Evolutionary conservation across 805 yeast genomes (phyloP).

Genomic region (Kluyveromyces nonfermentans): DNA sequence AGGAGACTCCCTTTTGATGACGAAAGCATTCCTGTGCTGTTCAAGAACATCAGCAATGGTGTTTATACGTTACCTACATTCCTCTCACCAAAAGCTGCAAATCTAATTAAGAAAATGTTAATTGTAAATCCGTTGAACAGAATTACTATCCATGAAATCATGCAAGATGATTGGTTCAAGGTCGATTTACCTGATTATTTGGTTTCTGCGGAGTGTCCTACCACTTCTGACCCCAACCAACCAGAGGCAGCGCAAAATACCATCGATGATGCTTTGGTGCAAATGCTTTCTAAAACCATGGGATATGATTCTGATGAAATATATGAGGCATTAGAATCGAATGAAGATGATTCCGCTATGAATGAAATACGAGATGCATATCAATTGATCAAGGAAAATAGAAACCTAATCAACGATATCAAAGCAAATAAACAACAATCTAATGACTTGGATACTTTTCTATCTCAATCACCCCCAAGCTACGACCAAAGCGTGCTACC

Average conservation of each 20-base stretch:
- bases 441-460: constrained; percentile 48
- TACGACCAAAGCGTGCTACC: constrained; percentile 18
- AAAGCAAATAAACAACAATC: constrained; percentile 35
- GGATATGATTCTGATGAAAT: constrained; percentile 85
- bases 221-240: constrained; percentile 14
- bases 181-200: constrained; percentile 72
- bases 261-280: constrained; percentile 67
- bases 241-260: constrained; percentile 24
- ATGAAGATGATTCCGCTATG: constrained; percentile 38
- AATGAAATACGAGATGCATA: constrained; percentile 85
- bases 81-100: constrained; percentile 76
- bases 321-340: constrained; percentile 50
- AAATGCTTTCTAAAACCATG: constrained; percentile 70
- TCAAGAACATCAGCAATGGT: constrained; percentile 88
- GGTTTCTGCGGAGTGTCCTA: constrained; percentile 36
- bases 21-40: constrained; percentile 88
- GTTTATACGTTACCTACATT: constrained; percentile 85
- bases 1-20: constrained; percentile 95
- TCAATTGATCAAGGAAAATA: constrained; percentile 71
- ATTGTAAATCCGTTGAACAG: constrained; percentile 92
- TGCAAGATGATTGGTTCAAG: constrained; percentile 92
- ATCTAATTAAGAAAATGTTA: constrained; percentile 75
- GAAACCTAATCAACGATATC: constrained; percentile 55
- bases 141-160: constrained; percentile 83
- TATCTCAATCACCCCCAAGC: constrained; percentile 55